Percentiles rank a stretch among this genome's conserved stretches.
phyloP scores from a whole-genome alignment of 352 stramenopile genomes.

The Pythium dissimile region DNA sequence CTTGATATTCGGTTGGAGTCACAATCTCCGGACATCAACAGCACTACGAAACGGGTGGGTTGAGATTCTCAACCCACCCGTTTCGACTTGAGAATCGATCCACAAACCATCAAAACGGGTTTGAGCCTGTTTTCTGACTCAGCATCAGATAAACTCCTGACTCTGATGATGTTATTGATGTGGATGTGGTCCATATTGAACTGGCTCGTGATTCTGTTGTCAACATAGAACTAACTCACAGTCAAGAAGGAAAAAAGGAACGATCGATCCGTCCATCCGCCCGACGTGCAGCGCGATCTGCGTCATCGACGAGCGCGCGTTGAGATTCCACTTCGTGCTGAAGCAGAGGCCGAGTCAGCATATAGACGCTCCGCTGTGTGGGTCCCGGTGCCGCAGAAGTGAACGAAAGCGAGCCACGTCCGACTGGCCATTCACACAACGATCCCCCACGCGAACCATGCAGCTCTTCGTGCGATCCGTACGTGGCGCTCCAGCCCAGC shows the following conservation, averaged over 20 bases:
- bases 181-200: constrained; percentile 4
- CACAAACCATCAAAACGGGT: background rate
- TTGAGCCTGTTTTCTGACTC: too few relatives aligned
- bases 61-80: too few relatives aligned
- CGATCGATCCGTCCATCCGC: background rate
- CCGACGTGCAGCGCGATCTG: background rate
- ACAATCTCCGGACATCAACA: constrained; percentile 7
- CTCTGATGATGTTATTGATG: too few relatives aligned
- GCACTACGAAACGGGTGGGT: background rate
- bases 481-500: background rate
- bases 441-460: constrained; percentile 26
- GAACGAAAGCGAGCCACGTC: background rate
- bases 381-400: too few relatives aligned
- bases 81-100: background rate
- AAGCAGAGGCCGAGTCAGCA: too few relatives aligned
- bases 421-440: too few relatives aligned
- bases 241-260: constrained; percentile 6
- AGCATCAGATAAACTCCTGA: too few relatives aligned
- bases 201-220: background rate
- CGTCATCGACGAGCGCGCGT: constrained; percentile 12
- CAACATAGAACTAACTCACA: background rate
- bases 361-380: too few relatives aligned
- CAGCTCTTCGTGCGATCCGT: constrained; percentile 73
- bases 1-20: too few relatives aligned
- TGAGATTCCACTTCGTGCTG: background rate